These are phyloP conservation scores for Curvularia sp. DNA, from an alignment of 2,329 filamentous ascomycete genomes.

Conservation along the genomic window DNA sequence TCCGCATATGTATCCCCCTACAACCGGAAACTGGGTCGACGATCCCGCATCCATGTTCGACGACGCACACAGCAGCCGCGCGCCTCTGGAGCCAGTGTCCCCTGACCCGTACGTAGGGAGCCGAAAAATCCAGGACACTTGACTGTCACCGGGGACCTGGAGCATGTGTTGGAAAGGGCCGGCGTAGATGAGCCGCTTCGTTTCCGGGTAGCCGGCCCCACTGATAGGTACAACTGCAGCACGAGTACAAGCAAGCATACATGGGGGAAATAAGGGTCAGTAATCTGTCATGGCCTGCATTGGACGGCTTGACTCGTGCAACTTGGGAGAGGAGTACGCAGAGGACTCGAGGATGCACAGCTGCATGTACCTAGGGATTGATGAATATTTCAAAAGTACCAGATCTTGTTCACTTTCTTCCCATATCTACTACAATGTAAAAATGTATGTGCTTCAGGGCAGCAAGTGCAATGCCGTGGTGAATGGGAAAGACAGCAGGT, in stretches of 20 bases:
- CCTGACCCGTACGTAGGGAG: constrained; percentile 9
- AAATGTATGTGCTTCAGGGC: neutral
- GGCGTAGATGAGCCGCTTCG: neutral
- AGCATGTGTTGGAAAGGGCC: neutral
- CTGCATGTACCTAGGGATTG: neutral
- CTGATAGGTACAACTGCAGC: neutral
- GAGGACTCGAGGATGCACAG: neutral
- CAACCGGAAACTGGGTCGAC: neutral
- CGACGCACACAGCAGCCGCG: neutral
- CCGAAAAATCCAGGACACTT: neutral
- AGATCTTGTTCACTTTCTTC: neutral
- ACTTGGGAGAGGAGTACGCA: neutral
- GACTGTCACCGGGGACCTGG: neutral
- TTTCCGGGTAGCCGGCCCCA: neutral
- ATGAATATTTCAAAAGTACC: neutral
- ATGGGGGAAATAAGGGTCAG: neutral
- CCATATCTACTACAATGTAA: neutral
- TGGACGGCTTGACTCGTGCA: neutral
- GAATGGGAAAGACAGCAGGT: neutral
- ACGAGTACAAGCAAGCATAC: neutral
- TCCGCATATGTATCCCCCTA: neutral
- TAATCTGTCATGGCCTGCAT: neutral
- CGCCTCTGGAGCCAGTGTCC: neutral
- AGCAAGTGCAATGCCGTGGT: neutral
- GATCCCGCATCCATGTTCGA: neutral